Conservation (phyloP, 148 eudicot genomes). For the Linanthus parryae region DNA sequence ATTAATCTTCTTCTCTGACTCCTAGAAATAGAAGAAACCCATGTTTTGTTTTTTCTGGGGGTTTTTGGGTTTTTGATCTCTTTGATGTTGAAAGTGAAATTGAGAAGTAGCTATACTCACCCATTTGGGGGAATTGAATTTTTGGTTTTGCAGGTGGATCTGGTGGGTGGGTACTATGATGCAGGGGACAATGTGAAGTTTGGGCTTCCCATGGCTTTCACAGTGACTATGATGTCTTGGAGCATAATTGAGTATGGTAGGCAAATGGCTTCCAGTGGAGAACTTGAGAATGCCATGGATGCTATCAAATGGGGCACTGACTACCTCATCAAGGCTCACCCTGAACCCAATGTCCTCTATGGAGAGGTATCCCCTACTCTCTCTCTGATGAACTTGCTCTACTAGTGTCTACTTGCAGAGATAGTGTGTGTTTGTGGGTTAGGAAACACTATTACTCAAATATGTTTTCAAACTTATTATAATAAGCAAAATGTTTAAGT, state of each 20-base stretch:
- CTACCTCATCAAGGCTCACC: conserved; percentile 91
- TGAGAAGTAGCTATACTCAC: too few relatives aligned
- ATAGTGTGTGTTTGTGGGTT: too few relatives aligned
- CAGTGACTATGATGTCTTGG: conserved; percentile 97
- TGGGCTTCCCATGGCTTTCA: conserved; percentile 98
- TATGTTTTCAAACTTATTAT: too few relatives aligned
- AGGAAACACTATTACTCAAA: too few relatives aligned
- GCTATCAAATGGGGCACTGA: conserved; percentile 99
- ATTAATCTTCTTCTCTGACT: background rate
- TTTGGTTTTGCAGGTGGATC: conserved; percentile 55
- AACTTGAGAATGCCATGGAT: conserved; percentile 72
- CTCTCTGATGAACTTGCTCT: too few relatives aligned
- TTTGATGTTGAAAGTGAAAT: too few relatives aligned
- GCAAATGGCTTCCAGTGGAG: conserved; percentile 76
- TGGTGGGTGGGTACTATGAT: conserved; percentile 99
- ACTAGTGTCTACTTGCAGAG: too few relatives aligned
- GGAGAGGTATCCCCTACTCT: conserved; percentile 86
- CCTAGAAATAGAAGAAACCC: too few relatives aligned
- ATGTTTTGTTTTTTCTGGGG: too few relatives aligned
- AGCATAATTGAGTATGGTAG: conserved; percentile 80
- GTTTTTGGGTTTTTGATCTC: too few relatives aligned
- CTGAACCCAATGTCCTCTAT: conserved; percentile 79
- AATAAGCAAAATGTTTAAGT: too few relatives aligned
- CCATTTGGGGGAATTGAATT: too few relatives aligned
- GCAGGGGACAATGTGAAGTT: conserved; percentile 99